Conservation (phyloP, 805 yeast species). For the Candida wancherniae region DNA sequence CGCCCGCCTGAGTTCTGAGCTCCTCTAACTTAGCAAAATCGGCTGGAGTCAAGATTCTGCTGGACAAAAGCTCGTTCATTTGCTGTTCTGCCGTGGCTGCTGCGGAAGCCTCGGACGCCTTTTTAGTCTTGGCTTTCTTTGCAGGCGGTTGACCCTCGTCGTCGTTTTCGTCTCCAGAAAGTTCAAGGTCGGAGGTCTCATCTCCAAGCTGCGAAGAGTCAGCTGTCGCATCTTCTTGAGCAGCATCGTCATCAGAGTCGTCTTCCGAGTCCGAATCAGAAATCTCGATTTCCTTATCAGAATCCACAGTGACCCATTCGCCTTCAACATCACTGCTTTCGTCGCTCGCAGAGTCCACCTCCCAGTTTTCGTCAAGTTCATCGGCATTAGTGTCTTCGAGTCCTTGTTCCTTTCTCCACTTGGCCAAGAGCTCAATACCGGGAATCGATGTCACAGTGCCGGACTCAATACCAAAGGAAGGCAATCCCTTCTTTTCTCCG, state of each 20-base stretch:
- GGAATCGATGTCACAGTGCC: constrained; percentile 68
- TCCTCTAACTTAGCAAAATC: constrained; percentile 96
- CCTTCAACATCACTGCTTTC: constrained; percentile 65
- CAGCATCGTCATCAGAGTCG: constrained; percentile 37
- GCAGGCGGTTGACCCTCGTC: constrained; percentile 32
- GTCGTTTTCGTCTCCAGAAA: constrained; percentile 31
- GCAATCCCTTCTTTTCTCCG: constrained; percentile 46
- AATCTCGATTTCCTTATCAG: constrained; percentile 69
- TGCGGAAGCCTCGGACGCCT: constrained; percentile 19
- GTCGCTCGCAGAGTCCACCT: constrained; percentile 51
- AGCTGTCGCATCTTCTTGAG: constrained; percentile 56
- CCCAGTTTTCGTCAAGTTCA: constrained; percentile 51
- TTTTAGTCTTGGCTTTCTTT: constrained; percentile 25
- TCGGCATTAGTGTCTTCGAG: constrained; percentile 47
- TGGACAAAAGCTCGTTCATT: constrained; percentile 56
- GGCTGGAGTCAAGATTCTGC: constrained; percentile 89
- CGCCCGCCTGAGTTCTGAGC: constrained; percentile 77
- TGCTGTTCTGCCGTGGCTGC: constrained; percentile 27
- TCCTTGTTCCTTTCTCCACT: constrained; percentile 71
- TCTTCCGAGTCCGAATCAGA: constrained; percentile 44
- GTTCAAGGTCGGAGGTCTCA: constrained; percentile 18
- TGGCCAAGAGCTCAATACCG: constrained; percentile 83
- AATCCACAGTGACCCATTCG: constrained; percentile 87
- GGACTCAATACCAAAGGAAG: constrained; percentile 72
- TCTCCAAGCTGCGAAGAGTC: constrained; percentile 37